Percentiles rank a stretch among this genome's conserved stretches.
phyloP scores from a whole-genome alignment of 495 filamentous ascomycete species.

The Penicillium verhagenii region DNA sequence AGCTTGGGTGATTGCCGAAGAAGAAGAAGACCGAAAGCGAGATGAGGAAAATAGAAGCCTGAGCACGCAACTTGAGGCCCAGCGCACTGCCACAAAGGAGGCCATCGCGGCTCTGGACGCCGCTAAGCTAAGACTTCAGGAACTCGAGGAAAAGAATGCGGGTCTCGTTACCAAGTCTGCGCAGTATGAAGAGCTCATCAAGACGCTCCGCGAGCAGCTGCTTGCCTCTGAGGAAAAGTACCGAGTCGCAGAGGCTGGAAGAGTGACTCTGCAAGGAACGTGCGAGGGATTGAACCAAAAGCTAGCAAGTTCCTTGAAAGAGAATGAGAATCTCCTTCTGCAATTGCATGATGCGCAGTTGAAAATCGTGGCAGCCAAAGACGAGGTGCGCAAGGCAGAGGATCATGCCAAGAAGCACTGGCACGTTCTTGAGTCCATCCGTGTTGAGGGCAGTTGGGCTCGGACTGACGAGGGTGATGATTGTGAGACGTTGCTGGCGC shows the following conservation, averaged over 20 bases:
- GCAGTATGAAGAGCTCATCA: neutral
- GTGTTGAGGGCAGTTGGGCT: conserved; percentile 5
- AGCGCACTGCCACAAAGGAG: neutral
- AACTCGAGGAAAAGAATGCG: neutral
- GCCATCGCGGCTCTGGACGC: neutral
- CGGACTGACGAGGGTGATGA: neutral
- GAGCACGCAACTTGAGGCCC: neutral
- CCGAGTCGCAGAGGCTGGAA: neutral
- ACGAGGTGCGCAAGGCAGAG: neutral
- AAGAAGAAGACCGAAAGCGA: neutral
- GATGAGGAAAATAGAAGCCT: neutral
- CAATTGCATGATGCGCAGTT: conserved; percentile 3
- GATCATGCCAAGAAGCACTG: conserved; percentile 6
- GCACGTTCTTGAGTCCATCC: conserved; percentile 5
- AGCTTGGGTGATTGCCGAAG: neutral
- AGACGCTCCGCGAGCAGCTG: neutral
- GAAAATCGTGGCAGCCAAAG: neutral
- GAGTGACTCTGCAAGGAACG: neutral
- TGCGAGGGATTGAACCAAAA: neutral
- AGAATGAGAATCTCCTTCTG: neutral
- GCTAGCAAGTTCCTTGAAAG: too few species aligned
- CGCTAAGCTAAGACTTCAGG: neutral
- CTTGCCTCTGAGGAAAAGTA: too few species aligned
- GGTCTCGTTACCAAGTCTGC: neutral
- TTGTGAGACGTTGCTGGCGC: too few species aligned